Evolutionary conservation across 2,329 filamentous ascomycete genomes (phyloP).

Genomic region (Phaeosphaeria sp.): DNA sequence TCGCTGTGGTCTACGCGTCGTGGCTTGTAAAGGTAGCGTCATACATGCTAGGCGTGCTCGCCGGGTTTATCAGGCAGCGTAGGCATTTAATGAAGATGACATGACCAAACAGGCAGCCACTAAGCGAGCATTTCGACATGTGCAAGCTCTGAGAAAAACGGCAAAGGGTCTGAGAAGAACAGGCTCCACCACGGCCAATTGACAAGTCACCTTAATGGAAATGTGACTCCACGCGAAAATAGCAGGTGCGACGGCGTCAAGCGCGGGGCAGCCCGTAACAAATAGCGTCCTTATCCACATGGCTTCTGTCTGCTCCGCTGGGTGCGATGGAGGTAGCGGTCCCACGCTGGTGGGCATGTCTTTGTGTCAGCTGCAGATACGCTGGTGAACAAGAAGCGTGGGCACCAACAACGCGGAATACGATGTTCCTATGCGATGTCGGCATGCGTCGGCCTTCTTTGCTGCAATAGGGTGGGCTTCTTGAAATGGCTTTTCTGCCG

Average conservation of each 20-base stretch:
- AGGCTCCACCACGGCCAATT: neutral
- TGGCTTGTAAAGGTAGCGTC: constrained; percentile 22
- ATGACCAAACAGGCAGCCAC: neutral
- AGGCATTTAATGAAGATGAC: constrained; percentile 1
- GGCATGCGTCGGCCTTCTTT: neutral
- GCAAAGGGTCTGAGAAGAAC: neutral
- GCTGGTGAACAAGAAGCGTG: neutral
- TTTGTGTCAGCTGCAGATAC: neutral
- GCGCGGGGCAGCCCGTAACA: neutral
- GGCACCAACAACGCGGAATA: neutral
- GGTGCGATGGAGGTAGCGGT: neutral
- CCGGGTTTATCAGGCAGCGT: constrained; percentile 5
- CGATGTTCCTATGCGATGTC: neutral
- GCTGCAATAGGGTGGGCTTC: neutral
- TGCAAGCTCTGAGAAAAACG: neutral
- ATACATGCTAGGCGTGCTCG: constrained; percentile 22
- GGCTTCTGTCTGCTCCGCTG: neutral
- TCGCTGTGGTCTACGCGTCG: constrained; percentile 12
- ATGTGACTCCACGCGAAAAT: neutral
- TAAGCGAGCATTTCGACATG: neutral
- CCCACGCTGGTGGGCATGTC: neutral
- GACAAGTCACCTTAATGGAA: neutral
- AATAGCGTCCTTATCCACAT: neutral
- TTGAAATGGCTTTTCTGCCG: neutral
- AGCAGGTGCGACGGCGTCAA: neutral